phyloP scores from a whole-genome alignment of 306 rosid genomes.

The Glycine soja region DNA sequence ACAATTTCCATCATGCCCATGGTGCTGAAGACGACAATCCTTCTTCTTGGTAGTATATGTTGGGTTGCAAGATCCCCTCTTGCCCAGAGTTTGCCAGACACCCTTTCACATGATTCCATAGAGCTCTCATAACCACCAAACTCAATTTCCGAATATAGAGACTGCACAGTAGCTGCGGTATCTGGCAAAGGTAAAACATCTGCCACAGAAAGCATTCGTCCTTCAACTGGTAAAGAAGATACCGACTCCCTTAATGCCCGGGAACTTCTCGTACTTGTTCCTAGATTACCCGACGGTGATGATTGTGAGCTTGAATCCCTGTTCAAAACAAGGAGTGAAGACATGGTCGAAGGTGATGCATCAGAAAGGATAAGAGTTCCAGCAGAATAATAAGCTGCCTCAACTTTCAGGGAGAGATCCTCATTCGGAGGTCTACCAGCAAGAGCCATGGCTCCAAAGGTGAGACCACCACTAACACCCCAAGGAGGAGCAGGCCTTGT shows the following conservation, averaged over 20 bases:
- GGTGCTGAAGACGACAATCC: conserved; percentile 89
- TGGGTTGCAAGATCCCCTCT: conserved; percentile 97
- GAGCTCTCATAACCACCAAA: conserved; percentile 76
- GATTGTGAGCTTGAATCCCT: conserved; percentile 80
- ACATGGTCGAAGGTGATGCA: conserved; percentile 86
- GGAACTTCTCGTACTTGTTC: conserved; percentile 73
- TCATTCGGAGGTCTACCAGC: conserved; percentile 86
- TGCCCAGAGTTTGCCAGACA: conserved; percentile 88
- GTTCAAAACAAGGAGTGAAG: conserved; percentile 90
- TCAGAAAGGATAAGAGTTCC: conserved; percentile 96
- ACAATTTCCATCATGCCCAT: conserved; percentile 98
- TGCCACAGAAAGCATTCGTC: conserved; percentile 96
- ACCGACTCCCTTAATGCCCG: conserved; percentile 89
- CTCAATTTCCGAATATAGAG: conserved; percentile 88
- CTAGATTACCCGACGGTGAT: conserved; percentile 63
- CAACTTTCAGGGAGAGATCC: conserved; percentile 89
- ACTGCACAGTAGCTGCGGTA: conserved; percentile 74
- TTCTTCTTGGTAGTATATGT: conserved; percentile 93
- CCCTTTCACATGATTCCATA: conserved; percentile 76
- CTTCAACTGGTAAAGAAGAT: conserved; percentile 91
- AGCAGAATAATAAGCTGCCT: conserved; percentile 89
- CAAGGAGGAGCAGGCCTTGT: conserved; percentile 98
- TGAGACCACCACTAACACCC: conserved; percentile 87
- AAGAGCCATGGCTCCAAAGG: conserved; percentile 87
- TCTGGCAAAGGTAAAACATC: conserved; percentile 90